Base-by-base conservation (phyloP, 192 early-diverging fungal species). In the Glomus cerebriforme region DNA sequence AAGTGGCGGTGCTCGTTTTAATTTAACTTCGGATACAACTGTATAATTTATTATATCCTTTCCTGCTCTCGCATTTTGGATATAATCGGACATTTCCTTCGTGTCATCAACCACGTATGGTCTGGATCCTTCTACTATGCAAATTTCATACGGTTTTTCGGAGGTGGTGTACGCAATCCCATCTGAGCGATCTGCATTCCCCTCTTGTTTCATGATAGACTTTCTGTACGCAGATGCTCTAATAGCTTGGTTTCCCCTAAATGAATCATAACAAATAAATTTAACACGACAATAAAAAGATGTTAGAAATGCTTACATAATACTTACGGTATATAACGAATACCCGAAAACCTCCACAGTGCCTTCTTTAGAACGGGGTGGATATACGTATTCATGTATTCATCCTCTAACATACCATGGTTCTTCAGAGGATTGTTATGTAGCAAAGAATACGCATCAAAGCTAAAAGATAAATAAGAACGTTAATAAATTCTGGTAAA, bases 21-120 rank as follows among this genome's bases (percentile, higher is more conserved):
- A 19, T 47, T 77, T 77, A 13, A 77, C 75, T 77, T 77, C 75
- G 27, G 63, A 43, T 15, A 77, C 43, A 17, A 77, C 59, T 67
- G 39, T 60, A 3, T 74, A 77, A 49, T 77, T 77, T 29, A 77
- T 77, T 12, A 77, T 66, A 54, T 77, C 75, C 66, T 77, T 77
- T 66, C 63, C 75, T 7, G 64, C 75, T 9, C 64, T 34, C 17
- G 75, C 35, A 31, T 77, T 77, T 22, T 77, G 62, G 49, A 77
- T 2, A 62, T 47, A 77, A 45, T 77, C 75, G 0, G 58, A 27
- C 27, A 63, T 66, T 67, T 77, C 75, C 66, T 77, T 77, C 29
- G 3, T 31, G 9, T 65, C 26, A 19, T 66, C 64, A 54, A 27
- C 26, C 0, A 45, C 64, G 49, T 77, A 77, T 49, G 75, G 75